Conservation (phyloP, 768 basidiomycete genomes). For the Trametes gibbosa region DNA sequence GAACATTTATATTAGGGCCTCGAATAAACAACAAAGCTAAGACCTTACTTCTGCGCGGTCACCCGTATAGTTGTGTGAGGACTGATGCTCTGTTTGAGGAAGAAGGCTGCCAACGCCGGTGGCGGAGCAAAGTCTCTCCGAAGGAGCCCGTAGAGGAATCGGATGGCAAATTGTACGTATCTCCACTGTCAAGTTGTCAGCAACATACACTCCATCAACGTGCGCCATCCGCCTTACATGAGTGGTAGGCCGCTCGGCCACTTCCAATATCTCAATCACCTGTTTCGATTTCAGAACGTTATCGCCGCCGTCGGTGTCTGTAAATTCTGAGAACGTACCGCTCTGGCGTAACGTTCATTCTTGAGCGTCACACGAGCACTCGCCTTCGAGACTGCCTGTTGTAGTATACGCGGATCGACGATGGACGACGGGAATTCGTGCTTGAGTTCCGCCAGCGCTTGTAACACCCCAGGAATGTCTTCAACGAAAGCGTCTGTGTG, state of each 20-base stretch:
- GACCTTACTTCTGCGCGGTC: constrained; percentile 58
- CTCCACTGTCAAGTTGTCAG: constrained; percentile 58
- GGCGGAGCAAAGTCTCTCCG: constrained; percentile 58
- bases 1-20: not conserved
- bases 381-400: constrained; percentile 42
- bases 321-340: constrained; percentile 36
- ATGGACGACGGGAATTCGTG: constrained; percentile 46
- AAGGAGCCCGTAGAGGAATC: constrained; percentile 58
- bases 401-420: constrained; percentile 43
- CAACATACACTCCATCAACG: not conserved
- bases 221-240: constrained; percentile 50
- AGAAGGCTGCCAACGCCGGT: constrained; percentile 56
- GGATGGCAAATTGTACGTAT: constrained; percentile 70
- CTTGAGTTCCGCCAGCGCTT: constrained; percentile 47
- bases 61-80: constrained; percentile 67
- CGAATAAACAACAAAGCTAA: not conserved
- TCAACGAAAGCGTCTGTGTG: constrained; percentile 61
- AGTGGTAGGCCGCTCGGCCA: constrained; percentile 60
- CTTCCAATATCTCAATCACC: constrained; percentile 58
- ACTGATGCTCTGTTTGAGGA: constrained; percentile 64
- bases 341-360: constrained; percentile 44
- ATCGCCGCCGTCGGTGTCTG: not conserved
- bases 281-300: constrained; percentile 28
- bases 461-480: constrained; percentile 44
- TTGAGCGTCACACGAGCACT: constrained; percentile 42